Base-by-base conservation (phyloP, 306 rosid genomes). In the Malus sylvestris region DNA sequence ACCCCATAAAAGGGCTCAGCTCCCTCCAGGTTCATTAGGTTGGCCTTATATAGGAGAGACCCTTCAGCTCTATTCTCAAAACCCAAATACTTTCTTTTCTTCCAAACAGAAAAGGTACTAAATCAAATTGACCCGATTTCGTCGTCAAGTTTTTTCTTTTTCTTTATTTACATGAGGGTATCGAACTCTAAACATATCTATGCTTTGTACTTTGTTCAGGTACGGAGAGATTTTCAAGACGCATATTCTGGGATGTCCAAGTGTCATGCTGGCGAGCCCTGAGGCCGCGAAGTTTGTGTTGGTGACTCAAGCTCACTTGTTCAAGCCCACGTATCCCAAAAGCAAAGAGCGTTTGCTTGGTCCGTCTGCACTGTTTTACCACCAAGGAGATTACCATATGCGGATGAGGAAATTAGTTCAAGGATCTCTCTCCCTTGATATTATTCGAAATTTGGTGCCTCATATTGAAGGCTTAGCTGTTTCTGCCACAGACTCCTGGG, bases 11-110 rank as follows among this genome's bases (percentile, higher is more conserved):
- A 69, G 42, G 71, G 69, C 83, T 8, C 65, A 89, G 81, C 97
- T 92, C 72, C 99, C 99, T 59, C 97, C 99, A 9, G 99, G 97
- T n/a, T 90, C 97, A 64, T 84, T 90, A 89, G 97, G 99, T 10
- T 95, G 97, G 97, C 99, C 99, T 2, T 81, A 85, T 85, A 74
- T 90, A 30, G 99, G 99, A 74, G 96, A 95, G 53, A 95, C 97
- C 69, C 88, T 89, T 45, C 97, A 86, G 80, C 85, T 95, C 65
- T 90, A 95, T 69, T 88, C 97, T 46, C 92, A 87, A 75, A 79
- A 92, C 72, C 97, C 97, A 2, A 90, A 85, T 62, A 61, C 79
- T 30, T 94, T 89, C 90, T 95, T 92, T 66, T 79, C 85, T 59
- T 15, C 82, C 83, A 90, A 88, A 78, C 97, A 92, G 73, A 88